Conservation (phyloP, 1,284 basidiomycete species). For the Heterobasidion irregulare region DNA sequence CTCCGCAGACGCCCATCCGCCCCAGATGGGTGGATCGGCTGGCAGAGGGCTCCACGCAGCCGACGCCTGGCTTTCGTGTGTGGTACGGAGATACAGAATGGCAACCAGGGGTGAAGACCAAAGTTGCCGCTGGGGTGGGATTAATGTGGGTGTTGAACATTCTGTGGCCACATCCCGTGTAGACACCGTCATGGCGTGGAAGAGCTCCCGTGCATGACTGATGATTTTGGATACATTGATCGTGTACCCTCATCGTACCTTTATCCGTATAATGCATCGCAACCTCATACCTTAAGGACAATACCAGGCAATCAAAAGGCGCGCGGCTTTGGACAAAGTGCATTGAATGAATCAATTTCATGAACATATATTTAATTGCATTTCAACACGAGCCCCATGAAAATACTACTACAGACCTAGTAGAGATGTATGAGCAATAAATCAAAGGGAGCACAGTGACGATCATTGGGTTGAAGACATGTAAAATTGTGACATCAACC, state of each 20-base stretch:
- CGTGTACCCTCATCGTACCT: not conserved
- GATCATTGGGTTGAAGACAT: conserved; percentile 38
- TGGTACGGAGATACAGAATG: conserved; percentile 24
- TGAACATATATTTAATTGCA: not conserved
- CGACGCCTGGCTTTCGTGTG: conserved; percentile 18
- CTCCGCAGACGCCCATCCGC: conserved; percentile 27
- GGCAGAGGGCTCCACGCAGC: conserved; percentile 26
- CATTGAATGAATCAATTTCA: not conserved
- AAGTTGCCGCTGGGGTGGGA: conserved; percentile 23
- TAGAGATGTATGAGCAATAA: not conserved
- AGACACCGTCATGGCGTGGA: not conserved
- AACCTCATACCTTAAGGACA: too few species aligned
- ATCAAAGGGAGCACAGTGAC: not conserved
- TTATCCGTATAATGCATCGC: too few species aligned
- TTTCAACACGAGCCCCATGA: too few species aligned
- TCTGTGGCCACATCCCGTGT: conserved; percentile 38
- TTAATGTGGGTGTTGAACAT: conserved; percentile 52
- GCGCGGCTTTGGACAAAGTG: not conserved
- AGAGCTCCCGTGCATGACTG: too few species aligned
- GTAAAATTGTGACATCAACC: conserved; percentile 16
- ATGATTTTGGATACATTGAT: not conserved
- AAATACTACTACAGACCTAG: not conserved
- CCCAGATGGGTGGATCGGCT: conserved; percentile 53
- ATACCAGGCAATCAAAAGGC: not conserved
- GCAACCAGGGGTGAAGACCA: conserved; percentile 27